A percentile compares a stretch with the other conserved stretches of the same genome.
Conservation (phyloP, 805 yeast species). For the Spathaspora girioi region DNA sequence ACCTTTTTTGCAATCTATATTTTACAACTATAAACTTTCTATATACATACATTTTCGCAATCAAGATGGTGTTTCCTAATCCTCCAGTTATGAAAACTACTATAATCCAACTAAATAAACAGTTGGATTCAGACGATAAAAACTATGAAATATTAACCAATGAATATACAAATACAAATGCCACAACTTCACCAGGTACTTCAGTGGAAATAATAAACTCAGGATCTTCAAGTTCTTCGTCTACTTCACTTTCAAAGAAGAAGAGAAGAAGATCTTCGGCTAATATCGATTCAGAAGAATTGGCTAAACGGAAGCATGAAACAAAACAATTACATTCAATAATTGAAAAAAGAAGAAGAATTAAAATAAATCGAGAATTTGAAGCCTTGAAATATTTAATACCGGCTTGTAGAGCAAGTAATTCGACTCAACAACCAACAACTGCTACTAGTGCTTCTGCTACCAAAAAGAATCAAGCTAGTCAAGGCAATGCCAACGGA, state of each 20-base stretch:
- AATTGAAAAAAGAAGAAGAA: constrained; percentile 74
- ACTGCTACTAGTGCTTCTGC: background rate
- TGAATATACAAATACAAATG: constrained; percentile 23
- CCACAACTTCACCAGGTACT: background rate
- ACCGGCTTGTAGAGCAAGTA: constrained; percentile 62
- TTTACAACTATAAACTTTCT: background rate
- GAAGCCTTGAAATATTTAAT: constrained; percentile 74
- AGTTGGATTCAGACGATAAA: constrained; percentile 37
- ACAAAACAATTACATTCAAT: constrained; percentile 60
- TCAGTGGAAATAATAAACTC: constrained; percentile 1
- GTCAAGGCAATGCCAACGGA: constrained; percentile 16
- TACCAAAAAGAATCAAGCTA: background rate
- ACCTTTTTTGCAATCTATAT: background rate
- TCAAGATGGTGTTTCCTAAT: constrained; percentile 21
- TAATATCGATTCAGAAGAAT: constrained; percentile 36
- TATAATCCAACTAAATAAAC: constrained; percentile 41
- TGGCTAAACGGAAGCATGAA: constrained; percentile 38
- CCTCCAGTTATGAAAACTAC: constrained; percentile 45
- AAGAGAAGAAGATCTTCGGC: constrained; percentile 39
- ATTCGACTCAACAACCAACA: constrained; percentile 24
- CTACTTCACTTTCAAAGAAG: constrained; percentile 16
- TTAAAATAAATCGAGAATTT: constrained; percentile 77
- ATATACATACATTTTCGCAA: background rate
- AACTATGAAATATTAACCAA: constrained; percentile 42
- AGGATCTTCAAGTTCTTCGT: background rate